phyloP scores from a whole-genome alignment of 2,329 filamentous ascomycete species.

The Claviceps digitariae region DNA sequence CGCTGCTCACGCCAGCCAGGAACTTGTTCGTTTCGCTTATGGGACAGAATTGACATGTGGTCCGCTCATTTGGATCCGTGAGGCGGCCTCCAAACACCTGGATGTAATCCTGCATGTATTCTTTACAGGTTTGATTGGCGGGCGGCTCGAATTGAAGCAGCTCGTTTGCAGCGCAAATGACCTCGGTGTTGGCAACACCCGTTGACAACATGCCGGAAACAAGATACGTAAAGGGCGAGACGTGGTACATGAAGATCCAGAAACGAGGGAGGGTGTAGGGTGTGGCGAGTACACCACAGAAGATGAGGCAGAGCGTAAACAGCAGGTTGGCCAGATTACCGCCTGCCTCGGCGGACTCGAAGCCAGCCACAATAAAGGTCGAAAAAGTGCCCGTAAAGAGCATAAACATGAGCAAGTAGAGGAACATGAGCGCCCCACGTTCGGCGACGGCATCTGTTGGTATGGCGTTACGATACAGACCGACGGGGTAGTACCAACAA shows the following conservation, averaged over 20 bases:
- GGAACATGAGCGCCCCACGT: constrained; percentile 66
- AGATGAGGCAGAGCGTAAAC: constrained; percentile 61
- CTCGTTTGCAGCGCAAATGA: constrained; percentile 58
- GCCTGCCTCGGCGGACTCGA: constrained; percentile 61
- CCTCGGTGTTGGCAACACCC: constrained; percentile 52
- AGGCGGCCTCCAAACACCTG: constrained; percentile 37
- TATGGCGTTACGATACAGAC: constrained; percentile 57
- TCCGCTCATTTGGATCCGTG: constrained; percentile 30
- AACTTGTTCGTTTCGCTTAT: constrained; percentile 38
- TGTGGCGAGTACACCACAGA: constrained; percentile 59
- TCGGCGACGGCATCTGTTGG: constrained; percentile 47
- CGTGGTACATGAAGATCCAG: constrained; percentile 70
- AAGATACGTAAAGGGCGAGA: constrained; percentile 74
- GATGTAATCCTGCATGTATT: constrained; percentile 44
- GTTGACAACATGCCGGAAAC: constrained; percentile 58
- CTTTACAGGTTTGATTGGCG: constrained; percentile 39
- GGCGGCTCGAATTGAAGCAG: constrained; percentile 52
- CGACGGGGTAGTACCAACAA: constrained; percentile 78
- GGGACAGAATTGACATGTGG: constrained; percentile 42
- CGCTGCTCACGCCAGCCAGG: constrained; percentile 32
- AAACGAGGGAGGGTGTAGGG: constrained; percentile 53
- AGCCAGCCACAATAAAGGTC: constrained; percentile 60
- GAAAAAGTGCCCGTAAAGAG: constrained; percentile 74
- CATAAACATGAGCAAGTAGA: constrained; percentile 62
- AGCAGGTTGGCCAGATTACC: constrained; percentile 64